phyloP scores from a whole-genome alignment of 768 basidiomycete genomes.

The Termitomyces sp. region DNA sequence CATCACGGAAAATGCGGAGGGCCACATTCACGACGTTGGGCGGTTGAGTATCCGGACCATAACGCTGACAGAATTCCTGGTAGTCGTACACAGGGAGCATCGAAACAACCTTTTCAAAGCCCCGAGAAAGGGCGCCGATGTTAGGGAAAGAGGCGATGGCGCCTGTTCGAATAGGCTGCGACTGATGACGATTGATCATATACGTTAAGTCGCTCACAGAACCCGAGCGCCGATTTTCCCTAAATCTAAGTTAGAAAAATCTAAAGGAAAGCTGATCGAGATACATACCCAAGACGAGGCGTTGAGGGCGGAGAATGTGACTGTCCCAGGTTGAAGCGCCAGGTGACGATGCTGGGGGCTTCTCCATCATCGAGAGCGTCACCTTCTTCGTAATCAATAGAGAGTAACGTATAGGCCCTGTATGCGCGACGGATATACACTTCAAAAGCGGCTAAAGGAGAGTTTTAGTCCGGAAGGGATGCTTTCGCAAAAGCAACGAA shows the following conservation, averaged over 20 bases:
- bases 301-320: constrained; percentile 84
- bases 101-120: constrained; percentile 69
- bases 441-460: constrained; percentile 75
- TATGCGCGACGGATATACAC: constrained; percentile 96
- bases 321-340: constrained; percentile 94
- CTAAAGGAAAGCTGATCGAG: not conserved
- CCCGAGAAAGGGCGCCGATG: constrained; percentile 56
- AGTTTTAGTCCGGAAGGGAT: not conserved
- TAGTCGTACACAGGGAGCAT: constrained; percentile 71
- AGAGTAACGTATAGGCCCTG: constrained; percentile 85
- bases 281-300: constrained; percentile 55
- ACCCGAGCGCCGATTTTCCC: constrained; percentile 71
- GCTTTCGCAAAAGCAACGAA: constrained; percentile 26
- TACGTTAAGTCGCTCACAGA: constrained; percentile 96
- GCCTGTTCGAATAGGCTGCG: constrained; percentile 87
- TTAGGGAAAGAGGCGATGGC: constrained; percentile 89
- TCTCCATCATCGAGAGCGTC: constrained; percentile 82
- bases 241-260: constrained; percentile 18
- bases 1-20: constrained; percentile 79
- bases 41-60: constrained; percentile 66
- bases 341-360: constrained; percentile 72
- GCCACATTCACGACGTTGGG: constrained; percentile 96
- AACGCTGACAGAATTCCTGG: constrained; percentile 66
- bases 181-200: constrained; percentile 79
- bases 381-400: constrained; percentile 93